A percentile compares a stretch with the other conserved stretches of the same genome.
phyloP scores from a whole-genome alignment of 495 filamentous ascomycete species.

The Neurospora cerealis region DNA sequence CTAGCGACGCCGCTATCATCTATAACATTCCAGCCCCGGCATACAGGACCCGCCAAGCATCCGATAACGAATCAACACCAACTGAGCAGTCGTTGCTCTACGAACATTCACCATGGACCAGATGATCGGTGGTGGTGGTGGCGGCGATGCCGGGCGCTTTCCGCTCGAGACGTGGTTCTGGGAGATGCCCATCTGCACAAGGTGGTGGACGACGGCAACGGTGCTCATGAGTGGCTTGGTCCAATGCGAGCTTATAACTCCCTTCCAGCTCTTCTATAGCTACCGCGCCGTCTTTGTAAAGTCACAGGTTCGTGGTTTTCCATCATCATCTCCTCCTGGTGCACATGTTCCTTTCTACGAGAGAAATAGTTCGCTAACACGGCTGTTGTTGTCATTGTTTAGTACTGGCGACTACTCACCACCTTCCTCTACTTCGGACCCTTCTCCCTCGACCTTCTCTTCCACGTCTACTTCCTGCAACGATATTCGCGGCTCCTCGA shows the following conservation, averaged over 20 bases:
- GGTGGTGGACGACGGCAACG: constrained; percentile 93
- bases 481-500: constrained; percentile 93
- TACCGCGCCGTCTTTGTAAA: constrained; percentile 84
- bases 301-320: constrained; percentile 53
- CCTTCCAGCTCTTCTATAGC: constrained; percentile 95
- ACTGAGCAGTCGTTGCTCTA: not conserved
- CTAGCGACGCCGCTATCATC: not conserved
- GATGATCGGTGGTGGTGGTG: constrained; percentile 31
- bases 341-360: not conserved
- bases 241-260: constrained; percentile 82
- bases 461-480: constrained; percentile 98
- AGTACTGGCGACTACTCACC: constrained; percentile 94
- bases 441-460: constrained; percentile 85
- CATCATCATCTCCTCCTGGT: not conserved
- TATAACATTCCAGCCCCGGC: not conserved
- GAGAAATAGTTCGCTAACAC: not conserved
- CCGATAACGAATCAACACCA: not conserved
- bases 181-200: constrained; percentile 91
- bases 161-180: constrained; percentile 95
- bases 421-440: constrained; percentile 98
- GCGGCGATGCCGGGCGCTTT: constrained; percentile 55
- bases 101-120: constrained; percentile 47
- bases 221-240: constrained; percentile 82
- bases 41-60: not conserved
- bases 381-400: not conserved